Evolutionary conservation across 108 stramenopile genomes (phyloP).

Genomic region (Stephanodiscus minutulus): DNA sequence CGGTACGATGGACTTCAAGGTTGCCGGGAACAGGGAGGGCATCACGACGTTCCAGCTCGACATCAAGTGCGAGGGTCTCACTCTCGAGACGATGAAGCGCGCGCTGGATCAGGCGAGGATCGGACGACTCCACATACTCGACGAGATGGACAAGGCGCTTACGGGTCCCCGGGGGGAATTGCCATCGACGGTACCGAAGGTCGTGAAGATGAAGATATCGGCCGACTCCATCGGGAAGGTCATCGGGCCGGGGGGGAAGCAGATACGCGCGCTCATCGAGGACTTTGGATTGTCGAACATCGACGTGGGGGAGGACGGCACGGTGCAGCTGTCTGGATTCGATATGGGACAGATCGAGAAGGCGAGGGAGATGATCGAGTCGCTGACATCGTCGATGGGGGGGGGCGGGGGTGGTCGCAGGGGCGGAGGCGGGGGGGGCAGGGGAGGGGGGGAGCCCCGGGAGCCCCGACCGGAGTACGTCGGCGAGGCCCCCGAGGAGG

Average conservation of each 20-base stretch:
- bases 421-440: conserved; percentile 47
- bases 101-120: conserved; percentile 85
- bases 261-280: conserved; percentile 85
- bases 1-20: conserved; percentile 90
- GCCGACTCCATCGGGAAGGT: conserved; percentile 76
- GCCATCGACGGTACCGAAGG: conserved; percentile 72
- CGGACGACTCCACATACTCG: conserved; percentile 77
- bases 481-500: conserved; percentile 80
- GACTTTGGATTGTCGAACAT: conserved; percentile 75
- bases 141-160: conserved; percentile 71
- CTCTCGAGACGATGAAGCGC: conserved; percentile 71
- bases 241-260: conserved; percentile 87
- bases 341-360: conserved; percentile 63
- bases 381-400: conserved; percentile 48
- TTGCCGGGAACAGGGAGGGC: conserved; percentile 82
- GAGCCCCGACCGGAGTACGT: conserved; percentile 58
- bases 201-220: conserved; percentile 58
- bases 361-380: conserved; percentile 69
- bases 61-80: conserved; percentile 90
- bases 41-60: conserved; percentile 93
- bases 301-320: conserved; percentile 71
- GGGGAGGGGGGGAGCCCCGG: conserved; percentile 54
- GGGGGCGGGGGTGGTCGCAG: conserved; percentile 38
- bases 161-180: conserved; percentile 52
- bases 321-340: conserved; percentile 68